Evolutionary conservation across 2,329 filamentous ascomycete species (phyloP).

Genomic region (Fonsecaea pugnacius): DNA sequence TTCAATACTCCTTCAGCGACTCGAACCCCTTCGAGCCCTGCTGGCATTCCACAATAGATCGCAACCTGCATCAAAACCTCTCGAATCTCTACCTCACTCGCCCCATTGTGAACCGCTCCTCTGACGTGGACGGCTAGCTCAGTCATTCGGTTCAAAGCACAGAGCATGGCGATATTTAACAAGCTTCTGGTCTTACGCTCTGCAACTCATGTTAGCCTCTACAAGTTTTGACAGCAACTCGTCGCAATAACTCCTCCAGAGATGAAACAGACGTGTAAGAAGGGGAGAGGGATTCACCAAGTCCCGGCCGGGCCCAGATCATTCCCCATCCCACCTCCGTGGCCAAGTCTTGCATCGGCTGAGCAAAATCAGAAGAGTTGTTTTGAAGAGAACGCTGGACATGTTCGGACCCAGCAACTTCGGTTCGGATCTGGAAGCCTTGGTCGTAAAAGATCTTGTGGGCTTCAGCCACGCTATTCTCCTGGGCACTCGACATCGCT

Average conservation of each 20-base stretch:
- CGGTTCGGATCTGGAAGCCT: conserved; percentile 63
- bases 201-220: conserved; percentile 2
- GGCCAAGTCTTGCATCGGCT: conserved; percentile 65
- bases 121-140: conserved; percentile 67
- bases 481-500: conserved; percentile 25
- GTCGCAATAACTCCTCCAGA: neutral
- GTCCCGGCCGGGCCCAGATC: conserved; percentile 66
- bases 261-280: neutral
- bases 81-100: conserved; percentile 65
- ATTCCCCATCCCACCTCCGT: conserved; percentile 69
- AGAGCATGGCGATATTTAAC: conserved; percentile 68
- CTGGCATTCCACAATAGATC: conserved; percentile 51
- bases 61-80: conserved; percentile 49
- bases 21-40: conserved; percentile 49
- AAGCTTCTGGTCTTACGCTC: conserved; percentile 62
- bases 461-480: conserved; percentile 33
- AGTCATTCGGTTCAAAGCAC: conserved; percentile 62
- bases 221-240: neutral
- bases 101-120: conserved; percentile 66
- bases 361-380: conserved; percentile 62
- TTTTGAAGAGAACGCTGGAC: conserved; percentile 55
- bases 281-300: conserved; percentile 45
- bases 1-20: conserved; percentile 38
- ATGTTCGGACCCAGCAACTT: conserved; percentile 65
- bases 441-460: conserved; percentile 64